These are phyloP conservation scores for Fusarium proliferatum DNA, from an alignment of 2,329 filamentous ascomycete species.

Conservation along the genomic window DNA sequence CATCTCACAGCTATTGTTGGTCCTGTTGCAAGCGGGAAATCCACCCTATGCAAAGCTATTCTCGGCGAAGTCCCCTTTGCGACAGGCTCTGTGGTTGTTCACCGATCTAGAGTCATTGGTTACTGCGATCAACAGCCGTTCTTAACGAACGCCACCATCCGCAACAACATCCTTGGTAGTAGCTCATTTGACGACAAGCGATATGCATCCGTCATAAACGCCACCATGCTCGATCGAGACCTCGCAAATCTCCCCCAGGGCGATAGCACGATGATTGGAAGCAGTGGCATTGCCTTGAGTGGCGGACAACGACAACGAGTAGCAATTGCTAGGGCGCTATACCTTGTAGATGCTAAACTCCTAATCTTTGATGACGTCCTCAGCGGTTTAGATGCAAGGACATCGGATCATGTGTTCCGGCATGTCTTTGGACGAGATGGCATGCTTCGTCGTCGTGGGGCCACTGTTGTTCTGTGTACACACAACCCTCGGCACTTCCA, in stretches of 20 bases:
- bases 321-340: conserved; percentile 58
- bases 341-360: conserved; percentile 50
- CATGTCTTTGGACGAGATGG: conserved; percentile 56
- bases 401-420: conserved; percentile 55
- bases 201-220: conserved; percentile 49
- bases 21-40: conserved; percentile 51
- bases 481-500: conserved; percentile 39
- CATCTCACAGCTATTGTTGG: conserved; percentile 51
- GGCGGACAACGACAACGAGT: conserved; percentile 55
- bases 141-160: conserved; percentile 50
- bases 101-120: conserved; percentile 32
- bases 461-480: conserved; percentile 55
- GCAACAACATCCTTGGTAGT: conserved; percentile 52
- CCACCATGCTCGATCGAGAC: conserved; percentile 48
- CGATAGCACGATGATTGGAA: conserved; percentile 53
- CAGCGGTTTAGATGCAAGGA: conserved; percentile 57
- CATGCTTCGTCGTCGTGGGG: conserved; percentile 51
- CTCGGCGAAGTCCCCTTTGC: conserved; percentile 42
- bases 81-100: conserved; percentile 20
- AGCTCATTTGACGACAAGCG: conserved; percentile 43
- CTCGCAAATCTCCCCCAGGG: conserved; percentile 48
- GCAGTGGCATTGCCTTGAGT: conserved; percentile 53
- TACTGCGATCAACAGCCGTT: conserved; percentile 50
- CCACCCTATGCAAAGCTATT: conserved; percentile 52
- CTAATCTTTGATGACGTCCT: conserved; percentile 59